These are phyloP conservation scores for Spergularia marina DNA, from an alignment of 148 eudicot species.

Conservation along the genomic window DNA sequence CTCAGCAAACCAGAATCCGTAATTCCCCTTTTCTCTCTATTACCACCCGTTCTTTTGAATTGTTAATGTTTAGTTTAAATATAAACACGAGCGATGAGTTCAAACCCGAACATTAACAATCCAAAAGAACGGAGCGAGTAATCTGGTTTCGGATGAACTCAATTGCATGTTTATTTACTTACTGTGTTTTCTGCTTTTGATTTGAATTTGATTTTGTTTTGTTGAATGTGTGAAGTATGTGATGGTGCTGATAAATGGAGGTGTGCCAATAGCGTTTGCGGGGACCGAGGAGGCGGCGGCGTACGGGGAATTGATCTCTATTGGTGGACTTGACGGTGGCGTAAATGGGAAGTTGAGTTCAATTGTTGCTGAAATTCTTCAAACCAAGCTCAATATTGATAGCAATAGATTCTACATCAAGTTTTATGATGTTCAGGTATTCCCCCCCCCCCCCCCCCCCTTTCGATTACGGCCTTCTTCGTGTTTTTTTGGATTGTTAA, in stretches of 20 bases:
- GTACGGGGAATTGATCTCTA: constrained; percentile 83
- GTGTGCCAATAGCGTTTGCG: constrained; percentile 84
- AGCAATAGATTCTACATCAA: constrained; percentile 83
- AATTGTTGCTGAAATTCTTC: constrained; percentile 79
- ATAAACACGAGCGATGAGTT: too few species aligned
- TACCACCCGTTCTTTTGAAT: too few species aligned
- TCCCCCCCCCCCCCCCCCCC: background rate
- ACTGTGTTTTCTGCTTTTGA: background rate
- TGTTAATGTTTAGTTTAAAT: background rate
- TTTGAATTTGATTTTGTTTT: background rate
- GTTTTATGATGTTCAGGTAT: constrained; percentile 75
- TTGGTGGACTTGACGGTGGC: constrained; percentile 75
- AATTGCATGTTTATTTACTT: background rate
- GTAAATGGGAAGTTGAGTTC: constrained; percentile 80
- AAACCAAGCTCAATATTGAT: constrained; percentile 76
- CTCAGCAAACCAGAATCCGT: constrained; percentile 94
- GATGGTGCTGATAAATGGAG: constrained; percentile 79
- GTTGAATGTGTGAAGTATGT: constrained; percentile 57
- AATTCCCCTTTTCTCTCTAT: background rate
- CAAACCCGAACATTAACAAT: too few species aligned
- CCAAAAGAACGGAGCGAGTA: too few species aligned
- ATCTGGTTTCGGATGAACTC: background rate
- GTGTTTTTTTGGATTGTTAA: too few species aligned
- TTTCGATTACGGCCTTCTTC: too few species aligned
- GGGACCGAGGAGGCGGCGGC: constrained; percentile 97